These are phyloP conservation scores for Spizellomyces punctatus DNA, from an alignment of 192 early-diverging fungal species.

Conservation along the genomic window DNA sequence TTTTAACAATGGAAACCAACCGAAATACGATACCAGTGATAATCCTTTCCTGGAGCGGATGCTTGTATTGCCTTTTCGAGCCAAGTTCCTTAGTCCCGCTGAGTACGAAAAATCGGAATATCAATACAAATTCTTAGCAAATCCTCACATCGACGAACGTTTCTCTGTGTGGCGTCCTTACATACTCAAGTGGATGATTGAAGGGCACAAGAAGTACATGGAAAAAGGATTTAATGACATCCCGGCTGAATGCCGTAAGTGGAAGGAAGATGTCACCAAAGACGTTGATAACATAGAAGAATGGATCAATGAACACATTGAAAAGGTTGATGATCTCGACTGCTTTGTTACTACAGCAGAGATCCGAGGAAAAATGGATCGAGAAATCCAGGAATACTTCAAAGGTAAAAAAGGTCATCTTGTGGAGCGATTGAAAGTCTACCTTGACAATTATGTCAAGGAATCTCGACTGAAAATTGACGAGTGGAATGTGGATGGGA, in stretches of 20 bases:
- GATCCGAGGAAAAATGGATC: slow-evolving; percentile 6
- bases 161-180: slow-evolving; percentile 19
- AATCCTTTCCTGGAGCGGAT: slow-evolving; percentile 5
- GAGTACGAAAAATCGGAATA: slow-evolving; percentile 1
- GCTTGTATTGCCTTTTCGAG: slow-evolving; percentile 13
- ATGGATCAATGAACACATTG: slow-evolving; percentile 16
- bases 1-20: slow-evolving; percentile 17
- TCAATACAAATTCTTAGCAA: slow-evolving; percentile 16
- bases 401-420: slow-evolving; percentile 21
- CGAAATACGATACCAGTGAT: slow-evolving; percentile 19
- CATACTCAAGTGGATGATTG: slow-evolving; percentile 15
- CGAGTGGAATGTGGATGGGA: too few species aligned
- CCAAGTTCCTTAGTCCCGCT: slow-evolving; percentile 15
- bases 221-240: slow-evolving; percentile 13
- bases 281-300: slow-evolving; percentile 21
- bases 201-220: slow-evolving; percentile 11
- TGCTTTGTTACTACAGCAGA: not conserved
- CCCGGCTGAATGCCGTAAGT: slow-evolving; percentile 13
- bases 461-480: not conserved
- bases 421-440: slow-evolving; percentile 1
- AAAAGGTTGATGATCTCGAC: slow-evolving; percentile 7
- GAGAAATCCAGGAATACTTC: not conserved
- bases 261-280: slow-evolving; percentile 12
- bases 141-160: slow-evolving; percentile 11
- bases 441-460: not conserved